A percentile compares a stretch with the other conserved stretches of the same genome.
phyloP scores from a whole-genome alignment of 257 asterid species.

The Haberlea rhodopensis region DNA sequence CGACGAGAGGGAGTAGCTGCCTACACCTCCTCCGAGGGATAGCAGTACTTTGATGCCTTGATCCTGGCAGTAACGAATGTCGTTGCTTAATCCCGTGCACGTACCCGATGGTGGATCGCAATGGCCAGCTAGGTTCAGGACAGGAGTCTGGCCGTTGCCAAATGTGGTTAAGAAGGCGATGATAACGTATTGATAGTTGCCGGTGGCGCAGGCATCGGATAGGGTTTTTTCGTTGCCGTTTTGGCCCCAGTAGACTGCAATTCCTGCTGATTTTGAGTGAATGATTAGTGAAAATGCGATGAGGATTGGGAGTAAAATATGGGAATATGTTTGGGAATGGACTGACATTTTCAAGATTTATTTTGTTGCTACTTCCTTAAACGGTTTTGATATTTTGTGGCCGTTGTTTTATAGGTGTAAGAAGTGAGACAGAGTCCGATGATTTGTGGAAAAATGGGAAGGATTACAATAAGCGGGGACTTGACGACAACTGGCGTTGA shows the following conservation, averaged over 20 bases:
- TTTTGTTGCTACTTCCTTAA: neutral
- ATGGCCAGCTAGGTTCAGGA: slow-evolving; percentile 60
- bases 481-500: neutral
- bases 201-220: slow-evolving; percentile 46
- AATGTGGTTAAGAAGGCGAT: slow-evolving; percentile 48
- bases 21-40: slow-evolving; percentile 41
- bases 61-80: slow-evolving; percentile 35
- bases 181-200: slow-evolving; percentile 41
- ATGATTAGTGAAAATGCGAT: slow-evolving; percentile 9
- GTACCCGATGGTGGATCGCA: slow-evolving; percentile 31
- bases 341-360: slow-evolving; percentile 24
- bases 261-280: slow-evolving; percentile 34
- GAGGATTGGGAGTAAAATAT: slow-evolving; percentile 26
- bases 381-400: slow-evolving; percentile 12
- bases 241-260: slow-evolving; percentile 69
- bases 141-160: slow-evolving; percentile 50
- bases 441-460: slow-evolving; percentile 4
- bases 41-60: slow-evolving; percentile 36
- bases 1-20: slow-evolving; percentile 43
- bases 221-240: slow-evolving; percentile 47
- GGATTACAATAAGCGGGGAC: slow-evolving; percentile 4
- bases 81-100: slow-evolving; percentile 29
- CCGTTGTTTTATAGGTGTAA: slow-evolving; percentile 24
- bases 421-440: neutral
- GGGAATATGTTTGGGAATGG: slow-evolving; percentile 18